These are phyloP conservation scores for Albatrellus ellisii DNA, from an alignment of 768 basidiomycete species.

Conservation along the genomic window DNA sequence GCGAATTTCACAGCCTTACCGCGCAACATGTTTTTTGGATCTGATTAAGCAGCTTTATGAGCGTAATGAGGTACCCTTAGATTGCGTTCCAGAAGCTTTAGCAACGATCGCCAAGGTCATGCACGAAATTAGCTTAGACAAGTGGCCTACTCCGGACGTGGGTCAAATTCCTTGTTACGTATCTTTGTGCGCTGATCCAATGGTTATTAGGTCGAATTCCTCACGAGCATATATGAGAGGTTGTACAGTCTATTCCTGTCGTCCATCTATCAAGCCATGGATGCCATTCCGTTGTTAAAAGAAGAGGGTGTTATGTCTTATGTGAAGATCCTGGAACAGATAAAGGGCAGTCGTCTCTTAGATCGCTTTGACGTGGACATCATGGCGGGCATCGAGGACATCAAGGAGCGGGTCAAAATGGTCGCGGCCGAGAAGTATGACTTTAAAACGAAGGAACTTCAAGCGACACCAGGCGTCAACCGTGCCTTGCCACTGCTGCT, in stretches of 20 bases:
- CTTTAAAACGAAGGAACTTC: constrained; percentile 47
- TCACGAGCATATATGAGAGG: constrained; percentile 52
- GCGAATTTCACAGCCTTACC: constrained; percentile 74
- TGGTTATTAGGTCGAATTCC: constrained; percentile 45
- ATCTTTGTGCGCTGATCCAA: constrained; percentile 4
- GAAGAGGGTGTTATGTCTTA: constrained; percentile 53
- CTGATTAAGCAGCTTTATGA: constrained; percentile 81
- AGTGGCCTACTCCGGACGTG: constrained; percentile 79
- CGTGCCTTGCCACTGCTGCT: constrained; percentile 68
- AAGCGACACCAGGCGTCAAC: constrained; percentile 63
- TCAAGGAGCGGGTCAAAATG: constrained; percentile 49
- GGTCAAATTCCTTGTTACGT: constrained; percentile 21
- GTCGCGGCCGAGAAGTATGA: constrained; percentile 52
- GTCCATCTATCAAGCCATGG: constrained; percentile 73
- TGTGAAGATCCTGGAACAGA: constrained; percentile 53
- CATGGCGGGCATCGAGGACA: constrained; percentile 46
- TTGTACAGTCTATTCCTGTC: constrained; percentile 85
- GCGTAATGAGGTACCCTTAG: constrained; percentile 82
- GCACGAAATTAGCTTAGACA: constrained; percentile 53
- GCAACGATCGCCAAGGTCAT: constrained; percentile 57
- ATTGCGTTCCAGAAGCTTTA: constrained; percentile 88
- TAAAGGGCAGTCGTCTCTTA: constrained; percentile 59
- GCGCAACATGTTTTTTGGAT: constrained; percentile 71
- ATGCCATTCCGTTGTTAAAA: constrained; percentile 62
- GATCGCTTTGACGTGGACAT: constrained; percentile 66